Evolutionary conservation across 768 basidiomycete genomes (phyloP), one percentile per base, ranked within the genome.

Genomic region (Strobilomyces echinocephalus): DNA sequence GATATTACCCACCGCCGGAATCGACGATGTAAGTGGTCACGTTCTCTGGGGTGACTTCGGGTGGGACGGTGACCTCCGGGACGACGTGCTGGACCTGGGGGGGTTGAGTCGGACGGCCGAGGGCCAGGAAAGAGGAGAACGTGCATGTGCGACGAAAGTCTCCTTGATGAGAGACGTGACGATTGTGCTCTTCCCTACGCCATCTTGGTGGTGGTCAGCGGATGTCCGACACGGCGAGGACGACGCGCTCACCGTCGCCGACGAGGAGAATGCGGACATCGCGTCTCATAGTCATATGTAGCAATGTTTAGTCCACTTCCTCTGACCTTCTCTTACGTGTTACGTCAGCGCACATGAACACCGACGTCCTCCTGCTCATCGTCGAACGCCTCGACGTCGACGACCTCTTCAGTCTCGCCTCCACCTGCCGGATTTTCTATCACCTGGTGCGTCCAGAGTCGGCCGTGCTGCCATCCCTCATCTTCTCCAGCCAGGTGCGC

Each of bases 1-100:
- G 24, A 47, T 36, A 34, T 12, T 38, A 76, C 84, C 57, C 63
- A 94, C 95, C 87, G 70, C 95, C 95, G 46, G 95, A 94, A 73
- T 99, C 95, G 49, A 98, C 91, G 57, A 99, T 97, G 67, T 95
- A 91, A 5, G 95, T 97, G 1, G 95, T 97, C 38, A 99, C 92
- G 67, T 97, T 94, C 74, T 95, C 94, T 46, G 95, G 92, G 20
- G 94, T 95, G 44, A 97, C 92, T 72, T 95, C 91, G 63, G 95
- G 93, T 8, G 95, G 97, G 51, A 99, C 97, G 8, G 95, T 97
- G 43, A 99, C 94, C 71, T 97, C 95, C 4, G 95, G 95, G 38
- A 97, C 87, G 63, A 95, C 79, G 62, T 92, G 89, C 71, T 95
- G 93, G 43, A 97, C 94, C 95, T 64, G 5, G 33, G 35, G 21